Evolutionary conservation across 768 basidiomycete genomes (phyloP), one percentile per base, ranked within the genome.

Genomic region (Suillus subaureus): DNA sequence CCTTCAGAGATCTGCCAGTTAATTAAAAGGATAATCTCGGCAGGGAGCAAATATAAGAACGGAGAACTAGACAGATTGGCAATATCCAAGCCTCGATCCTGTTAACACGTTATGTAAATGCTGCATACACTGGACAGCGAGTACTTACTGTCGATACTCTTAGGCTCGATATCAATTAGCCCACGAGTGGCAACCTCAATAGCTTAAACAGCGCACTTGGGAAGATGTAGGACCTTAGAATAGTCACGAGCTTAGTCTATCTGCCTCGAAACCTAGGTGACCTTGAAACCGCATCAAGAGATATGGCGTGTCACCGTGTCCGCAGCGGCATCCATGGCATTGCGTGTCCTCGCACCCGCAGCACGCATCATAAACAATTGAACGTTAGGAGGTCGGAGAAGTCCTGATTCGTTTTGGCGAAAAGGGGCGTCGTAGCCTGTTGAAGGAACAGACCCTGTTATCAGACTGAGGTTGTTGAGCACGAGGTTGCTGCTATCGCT

Each of bases 371-470:
- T 40, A 40, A n/a, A 45, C 21, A 45, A 45, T 45, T 47, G n/a
- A 47, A 23, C n/a, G 23, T 13, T 23, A 9, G 45, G 5, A 35
- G 35, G 6, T n/a, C n/a, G n/a, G n/a, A n/a, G n/a, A n/a, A n/a
- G n/a, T n/a, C 4, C n/a, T 23, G 23, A 49, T 23, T 49, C 13
- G 15, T 49, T 49, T 49, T 49, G 5, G 12, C 47, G 47, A 49
- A 23, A 49, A 40, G 6, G 39, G 33, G 37, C 37, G 11, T 39
- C 37, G 37, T 39, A 13, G 12, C 37, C 37, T 37, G 12, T 37
- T n/a, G 12, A 39, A 23, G 47, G 12, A 47, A 23, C 12, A 49
- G n/a, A 23, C n/a, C 97, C 0, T 23, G 45, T 7, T 21, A 43
- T 39, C 37, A 39, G 37, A 39, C 37, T 39, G 37, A 37, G 2